Base-by-base conservation (phyloP, 2,329 filamentous ascomycete genomes). In the Teratosphaeria zuluensis region DNA sequence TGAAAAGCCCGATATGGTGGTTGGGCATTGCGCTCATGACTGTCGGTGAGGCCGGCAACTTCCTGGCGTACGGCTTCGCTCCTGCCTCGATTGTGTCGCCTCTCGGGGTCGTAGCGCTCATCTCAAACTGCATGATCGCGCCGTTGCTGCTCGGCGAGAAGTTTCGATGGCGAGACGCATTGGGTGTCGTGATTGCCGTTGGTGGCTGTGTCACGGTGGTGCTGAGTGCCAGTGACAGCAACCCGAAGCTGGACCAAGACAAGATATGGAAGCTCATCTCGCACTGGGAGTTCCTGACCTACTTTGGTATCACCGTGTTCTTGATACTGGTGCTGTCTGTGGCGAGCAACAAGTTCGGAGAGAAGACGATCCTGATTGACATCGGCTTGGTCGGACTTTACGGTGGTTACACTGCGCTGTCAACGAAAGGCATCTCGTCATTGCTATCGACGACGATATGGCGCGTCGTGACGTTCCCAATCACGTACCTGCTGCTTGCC, bases 31-130 rank as follows among this genome's bases (percentile, higher is more conserved):
- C 95, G 16, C 80, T 99, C 60, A 99, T 99, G 84, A 90, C 87
- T 0, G 77, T 96, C 28, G 94, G 94, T 59, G 94, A 99, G 76
- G 87, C 89, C 70, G 94, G 94, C 56, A 99, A 99, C 73, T 99
- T 99, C 70, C 77, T 99, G 63, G 94, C 94, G 0, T 99, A 99
- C 70, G 94, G 94, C 28, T 99, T 99, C 72, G 94, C 94, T 32
- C 94, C 94, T 3, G 94, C 94, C 7, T 97, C 94, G 14, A 96
- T 99, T 67, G 94, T 99, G 51, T 96, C 92, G 35, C 94, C 94
- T 0, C 80, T 99, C 5, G 94, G 94, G 9, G 94, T 99, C n/a
- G 94, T 99, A 12, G 94, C 94, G 1, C 79, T 99, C 62, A 86
- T 99, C 53, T 96, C 92, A 52, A 99, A 99, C 75, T 99, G 94